Base-by-base conservation (phyloP, 768 basidiomycete species). In the Macrocybe gigantea region DNA sequence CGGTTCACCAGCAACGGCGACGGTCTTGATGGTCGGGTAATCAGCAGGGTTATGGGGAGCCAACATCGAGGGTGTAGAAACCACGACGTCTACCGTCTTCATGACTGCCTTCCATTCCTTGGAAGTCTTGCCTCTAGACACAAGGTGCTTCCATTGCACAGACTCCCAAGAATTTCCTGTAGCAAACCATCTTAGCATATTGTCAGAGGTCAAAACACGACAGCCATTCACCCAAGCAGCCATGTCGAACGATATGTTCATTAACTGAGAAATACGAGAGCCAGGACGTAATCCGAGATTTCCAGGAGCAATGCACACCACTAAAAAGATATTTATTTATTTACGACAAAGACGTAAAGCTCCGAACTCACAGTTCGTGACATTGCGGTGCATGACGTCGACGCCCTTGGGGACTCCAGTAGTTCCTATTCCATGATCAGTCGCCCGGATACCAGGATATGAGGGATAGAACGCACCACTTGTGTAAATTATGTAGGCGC, bases 201-300 rank as follows among this genome's bases (percentile, higher is more conserved):
- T 74, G 75, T 5, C 71, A 71, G 15, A 67, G 69, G 72, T 74
- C 73, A 50, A 75, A 12, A 12, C 11, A 8, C 2, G 43, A 13
- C 33, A 31, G 30, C 34, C 33, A 38, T 44, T 63, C 22, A 22
- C 78, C 82, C 82, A 83, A 13, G 78, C 79, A 38, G 77, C 78
- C 79, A 83, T 82, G 53, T 83, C 82, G 56, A 82, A 83, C 4
- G 80, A 75, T 38, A 83, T 74, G 52, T 82, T 82, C 62, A 83
- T 70, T 15, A 82, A 63, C 54, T 82, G 80, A 6, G 79, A 72
- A 14, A 82, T 78, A 8, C 77, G 71, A 31, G 71, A 55, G 9
- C 80, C 79, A 1, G 78, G 77, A n/a, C 59, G 50, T 77, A 83
- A 81, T 32, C 72, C 71, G 7, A 82, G 65, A 52, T 77, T 80